These are phyloP conservation scores for Haematococcus lacustris DNA, from an alignment of 139 green algal species.

Conservation along the genomic window DNA sequence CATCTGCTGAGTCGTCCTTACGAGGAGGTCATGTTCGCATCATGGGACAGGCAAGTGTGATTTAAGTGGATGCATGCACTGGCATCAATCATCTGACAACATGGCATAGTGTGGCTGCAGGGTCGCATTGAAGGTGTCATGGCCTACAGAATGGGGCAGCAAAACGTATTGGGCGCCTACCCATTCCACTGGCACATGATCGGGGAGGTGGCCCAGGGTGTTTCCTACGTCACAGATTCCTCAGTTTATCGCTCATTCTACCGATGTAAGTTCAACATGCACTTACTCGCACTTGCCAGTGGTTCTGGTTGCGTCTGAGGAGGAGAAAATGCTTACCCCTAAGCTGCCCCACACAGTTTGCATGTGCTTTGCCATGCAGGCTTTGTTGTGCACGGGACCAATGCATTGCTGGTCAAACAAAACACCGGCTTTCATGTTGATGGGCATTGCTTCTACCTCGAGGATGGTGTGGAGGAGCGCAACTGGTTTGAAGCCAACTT, in stretches of 20 bases:
- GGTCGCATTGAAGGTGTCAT: slow-evolving; percentile 38
- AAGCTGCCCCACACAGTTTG: too few species aligned
- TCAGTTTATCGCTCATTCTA: slow-evolving; percentile 38
- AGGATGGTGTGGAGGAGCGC: slow-evolving; percentile 44
- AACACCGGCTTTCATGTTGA: slow-evolving; percentile 48
- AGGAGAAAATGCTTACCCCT: too few species aligned
- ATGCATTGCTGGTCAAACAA: slow-evolving; percentile 19
- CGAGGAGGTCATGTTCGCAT: slow-evolving; percentile 19
- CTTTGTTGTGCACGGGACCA: slow-evolving; percentile 38
- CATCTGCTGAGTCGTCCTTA: too few species aligned
- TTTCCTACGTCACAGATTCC: slow-evolving; percentile 31
- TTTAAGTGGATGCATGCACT: too few species aligned
- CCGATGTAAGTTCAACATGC: slow-evolving; percentile 19
- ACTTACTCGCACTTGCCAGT: too few species aligned
- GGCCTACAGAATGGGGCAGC: slow-evolving; percentile 43
- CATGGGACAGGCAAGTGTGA: slow-evolving; percentile 17
- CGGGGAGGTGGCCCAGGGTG: not conserved
- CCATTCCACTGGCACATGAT: slow-evolving; percentile 53
- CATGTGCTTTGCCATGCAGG: too few species aligned
- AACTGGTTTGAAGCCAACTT: slow-evolving; percentile 50
- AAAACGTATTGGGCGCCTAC: slow-evolving; percentile 46
- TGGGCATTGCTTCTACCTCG: slow-evolving; percentile 27
- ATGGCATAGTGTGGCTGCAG: not conserved
- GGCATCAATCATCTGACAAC: too few species aligned
- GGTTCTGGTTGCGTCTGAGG: too few species aligned